Evolutionary conservation across 2,329 filamentous ascomycete species (phyloP).

Genomic region (Epichloe scottii): DNA sequence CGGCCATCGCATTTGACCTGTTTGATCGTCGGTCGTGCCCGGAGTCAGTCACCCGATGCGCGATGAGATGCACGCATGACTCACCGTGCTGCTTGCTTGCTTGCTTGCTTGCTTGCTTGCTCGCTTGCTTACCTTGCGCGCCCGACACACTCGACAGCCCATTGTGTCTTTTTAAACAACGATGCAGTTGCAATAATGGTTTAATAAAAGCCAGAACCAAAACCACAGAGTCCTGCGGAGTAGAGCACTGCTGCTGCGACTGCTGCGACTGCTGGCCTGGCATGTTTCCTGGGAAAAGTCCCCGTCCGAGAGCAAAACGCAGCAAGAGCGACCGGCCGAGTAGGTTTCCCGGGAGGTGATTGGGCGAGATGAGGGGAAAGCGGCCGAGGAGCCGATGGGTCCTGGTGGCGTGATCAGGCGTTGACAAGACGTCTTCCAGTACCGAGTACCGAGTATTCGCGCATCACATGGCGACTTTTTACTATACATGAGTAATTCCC

Average conservation of each 20-base stretch:
- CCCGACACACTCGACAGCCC: conserved; percentile 29
- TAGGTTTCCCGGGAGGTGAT: neutral
- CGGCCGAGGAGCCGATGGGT: conserved; percentile 3
- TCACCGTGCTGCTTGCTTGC: too few species aligned
- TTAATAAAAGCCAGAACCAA: too few species aligned
- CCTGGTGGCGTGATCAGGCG: conserved; percentile 9
- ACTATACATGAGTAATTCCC: too few species aligned
- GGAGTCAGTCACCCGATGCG: too few species aligned
- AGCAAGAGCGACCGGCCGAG: conserved; percentile 5
- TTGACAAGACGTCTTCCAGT: too few species aligned
- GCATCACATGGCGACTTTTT: too few species aligned
- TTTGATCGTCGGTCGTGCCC: too few species aligned
- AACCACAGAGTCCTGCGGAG: neutral
- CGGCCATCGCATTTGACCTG: conserved; percentile 30
- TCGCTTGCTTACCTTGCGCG: conserved; percentile 30
- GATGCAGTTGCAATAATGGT: neutral
- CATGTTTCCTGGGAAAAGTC: neutral
- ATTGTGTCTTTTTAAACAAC: conserved; percentile 13
- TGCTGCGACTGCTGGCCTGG: neutral
- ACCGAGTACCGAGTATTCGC: too few species aligned
- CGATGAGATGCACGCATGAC: neutral
- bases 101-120: too few species aligned
- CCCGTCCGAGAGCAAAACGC: neutral
- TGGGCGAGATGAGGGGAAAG: neutral
- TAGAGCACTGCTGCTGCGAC: too few species aligned